These are phyloP conservation scores for Fusarium sp. DNA, from an alignment of 2,329 filamentous ascomycete species.

Conservation along the genomic window DNA sequence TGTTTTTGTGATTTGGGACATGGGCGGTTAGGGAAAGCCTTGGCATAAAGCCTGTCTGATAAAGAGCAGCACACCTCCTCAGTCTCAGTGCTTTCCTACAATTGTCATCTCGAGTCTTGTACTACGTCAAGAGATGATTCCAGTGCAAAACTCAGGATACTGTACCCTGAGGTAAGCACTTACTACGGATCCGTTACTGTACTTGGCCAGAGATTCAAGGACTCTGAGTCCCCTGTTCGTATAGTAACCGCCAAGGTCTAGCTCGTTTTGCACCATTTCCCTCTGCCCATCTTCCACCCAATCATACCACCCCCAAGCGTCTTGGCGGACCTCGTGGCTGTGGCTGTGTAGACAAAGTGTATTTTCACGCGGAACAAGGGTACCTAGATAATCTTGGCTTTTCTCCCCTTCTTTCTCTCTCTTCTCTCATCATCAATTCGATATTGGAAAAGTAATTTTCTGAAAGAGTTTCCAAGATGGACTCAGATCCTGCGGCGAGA, in stretches of 20 bases:
- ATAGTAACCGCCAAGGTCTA: constrained; percentile 4
- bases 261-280: neutral
- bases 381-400: constrained; percentile 24
- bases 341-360: constrained; percentile 31
- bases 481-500: constrained; percentile 19
- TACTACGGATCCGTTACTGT: neutral
- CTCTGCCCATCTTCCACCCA: constrained; percentile 1
- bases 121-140: neutral
- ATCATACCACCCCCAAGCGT: constrained; percentile 4
- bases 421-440: neutral
- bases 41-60: neutral
- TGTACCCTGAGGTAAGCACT: neutral
- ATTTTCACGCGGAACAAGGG: constrained; percentile 14
- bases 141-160: neutral
- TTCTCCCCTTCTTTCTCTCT: constrained; percentile 4
- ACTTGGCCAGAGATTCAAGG: neutral
- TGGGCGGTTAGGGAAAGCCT: constrained; percentile 4
- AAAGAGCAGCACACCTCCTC: neutral
- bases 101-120: neutral
- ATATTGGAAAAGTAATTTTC: neutral
- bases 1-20: constrained; percentile 11
- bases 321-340: constrained; percentile 31
- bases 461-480: constrained; percentile 13
- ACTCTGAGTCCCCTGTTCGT: neutral
- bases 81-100: neutral